A percentile compares a stretch with the other conserved stretches of the same genome.
These are phyloP conservation scores for Rhodocollybia butyracea DNA, from an alignment of 768 basidiomycete species.

Conservation along the genomic window DNA sequence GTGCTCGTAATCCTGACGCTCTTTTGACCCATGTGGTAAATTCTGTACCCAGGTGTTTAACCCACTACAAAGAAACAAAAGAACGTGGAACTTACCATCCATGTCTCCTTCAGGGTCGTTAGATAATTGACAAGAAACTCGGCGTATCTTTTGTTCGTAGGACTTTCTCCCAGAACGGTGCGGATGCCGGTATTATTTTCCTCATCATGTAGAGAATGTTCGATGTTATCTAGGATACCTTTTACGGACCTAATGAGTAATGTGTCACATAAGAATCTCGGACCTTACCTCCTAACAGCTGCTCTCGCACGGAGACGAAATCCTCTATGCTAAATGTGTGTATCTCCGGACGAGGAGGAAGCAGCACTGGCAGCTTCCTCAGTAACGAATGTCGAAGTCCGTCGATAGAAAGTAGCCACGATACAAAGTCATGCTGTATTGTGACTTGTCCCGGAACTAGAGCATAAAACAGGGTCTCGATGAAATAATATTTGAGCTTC, in stretches of 20 bases:
- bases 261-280: neutral
- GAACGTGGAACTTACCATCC: conserved; percentile 31
- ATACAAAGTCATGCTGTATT: conserved; percentile 57
- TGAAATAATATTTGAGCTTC: conserved; percentile 46
- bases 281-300: neutral
- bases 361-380: conserved; percentile 21
- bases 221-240: conserved; percentile 48
- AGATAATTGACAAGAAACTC: conserved; percentile 41
- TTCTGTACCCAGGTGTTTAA: neutral
- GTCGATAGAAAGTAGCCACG: conserved; percentile 57
- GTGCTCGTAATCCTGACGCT: conserved; percentile 5
- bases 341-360: conserved; percentile 23
- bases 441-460: conserved; percentile 45
- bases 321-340: neutral
- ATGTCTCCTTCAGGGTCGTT: conserved; percentile 47
- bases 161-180: neutral
- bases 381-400: conserved; percentile 52
- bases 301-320: neutral
- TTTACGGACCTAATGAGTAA: neutral
- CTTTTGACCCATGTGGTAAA: neutral
- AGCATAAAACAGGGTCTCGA: conserved; percentile 51
- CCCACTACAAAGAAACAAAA: neutral
- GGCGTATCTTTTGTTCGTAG: conserved; percentile 35
- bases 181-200: conserved; percentile 16
- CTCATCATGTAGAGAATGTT: conserved; percentile 29